Evolutionary conservation across 805 yeast species (phyloP), one percentile per base, ranked within the genome.

Genomic region (Kuraishia capsulata): DNA sequence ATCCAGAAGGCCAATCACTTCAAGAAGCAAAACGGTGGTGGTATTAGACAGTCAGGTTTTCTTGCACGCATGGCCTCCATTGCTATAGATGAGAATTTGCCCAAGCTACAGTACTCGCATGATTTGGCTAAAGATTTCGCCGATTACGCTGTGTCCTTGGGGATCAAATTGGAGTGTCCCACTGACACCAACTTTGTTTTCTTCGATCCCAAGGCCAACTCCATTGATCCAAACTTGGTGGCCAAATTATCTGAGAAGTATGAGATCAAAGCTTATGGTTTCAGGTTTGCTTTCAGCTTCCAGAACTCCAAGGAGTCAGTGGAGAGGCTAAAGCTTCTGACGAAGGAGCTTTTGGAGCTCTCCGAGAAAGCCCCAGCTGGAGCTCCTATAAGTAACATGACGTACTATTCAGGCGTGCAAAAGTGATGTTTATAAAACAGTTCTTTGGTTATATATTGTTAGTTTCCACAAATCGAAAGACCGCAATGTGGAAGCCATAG

Each of bases 11-110:
- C 92, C 32, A 80, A 78, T 54, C 95, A 88, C 62, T 82, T 88
- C 65, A 81, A 84, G 49, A 89, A 89, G 54, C 96, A 89, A 62
- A 75, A 76, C 46, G 97, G 97, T 54, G 96, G 96, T 49, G 96
- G 96, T 46, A 76, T 89, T 36, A 72, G 97, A 57, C 97, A 89
- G 63, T 69, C 82, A 30, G 97, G 97, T 41, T 62, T 85, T 59
- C 68, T 89, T 50, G 66, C 90, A 5, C 68, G 75, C 39, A 88
- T 89, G 84, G 96, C 95, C 3, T 56, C 68, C 13, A 67, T 71
- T 37, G 94, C 95, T 20, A 67, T 89, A 39, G 78, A 83, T 39
- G 79, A 81, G 46, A 84, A 82, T 51, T 78, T 83, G 64, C 63
- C 76, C 24, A 70, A 76, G 39, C 65, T 79, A 51, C 52, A 54